Evolutionary conservation across 441 rosid genomes (phyloP).

Genomic region (Jatropha podagrica): DNA sequence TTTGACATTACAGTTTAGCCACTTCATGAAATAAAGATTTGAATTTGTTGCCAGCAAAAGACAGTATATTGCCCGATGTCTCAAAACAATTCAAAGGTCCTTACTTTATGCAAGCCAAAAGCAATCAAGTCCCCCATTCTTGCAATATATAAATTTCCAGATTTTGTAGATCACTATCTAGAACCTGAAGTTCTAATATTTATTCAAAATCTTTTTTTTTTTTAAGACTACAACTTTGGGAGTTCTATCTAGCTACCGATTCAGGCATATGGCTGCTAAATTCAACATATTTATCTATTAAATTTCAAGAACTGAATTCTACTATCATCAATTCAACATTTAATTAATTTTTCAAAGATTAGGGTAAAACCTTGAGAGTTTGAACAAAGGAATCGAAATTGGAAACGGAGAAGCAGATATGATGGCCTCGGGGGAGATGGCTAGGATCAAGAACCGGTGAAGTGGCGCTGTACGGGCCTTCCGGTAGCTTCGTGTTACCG

Average conservation of each 20-base stretch:
- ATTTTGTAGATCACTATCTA: background rate
- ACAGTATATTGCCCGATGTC: background rate
- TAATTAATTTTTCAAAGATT: background rate
- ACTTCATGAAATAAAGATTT: constrained; percentile 1
- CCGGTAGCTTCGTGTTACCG: constrained; percentile 63
- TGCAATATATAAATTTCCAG: background rate
- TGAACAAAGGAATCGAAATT: constrained; percentile 64
- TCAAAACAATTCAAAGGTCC: background rate
- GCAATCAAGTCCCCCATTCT: background rate
- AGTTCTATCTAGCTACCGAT: background rate
- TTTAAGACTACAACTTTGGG: too few relatives aligned
- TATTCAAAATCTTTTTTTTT: background rate
- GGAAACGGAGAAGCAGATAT: constrained; percentile 74
- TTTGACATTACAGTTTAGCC: background rate
- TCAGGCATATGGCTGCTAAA: background rate
- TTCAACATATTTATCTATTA: background rate
- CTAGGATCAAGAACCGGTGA: constrained; percentile 59
- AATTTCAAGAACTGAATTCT: background rate
- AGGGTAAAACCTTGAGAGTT: constrained; percentile 50
- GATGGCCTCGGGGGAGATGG: constrained; percentile 78
- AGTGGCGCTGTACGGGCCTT: constrained; percentile 73
- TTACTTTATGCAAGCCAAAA: background rate
- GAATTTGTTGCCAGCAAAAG: background rate
- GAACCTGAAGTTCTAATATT: background rate
- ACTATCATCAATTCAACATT: background rate